Percentiles rank a stretch among this genome's conserved stretches.
Evolutionary conservation across 208 protist genomes (phyloP).

Genomic region (Crithidia fasciculata): DNA sequence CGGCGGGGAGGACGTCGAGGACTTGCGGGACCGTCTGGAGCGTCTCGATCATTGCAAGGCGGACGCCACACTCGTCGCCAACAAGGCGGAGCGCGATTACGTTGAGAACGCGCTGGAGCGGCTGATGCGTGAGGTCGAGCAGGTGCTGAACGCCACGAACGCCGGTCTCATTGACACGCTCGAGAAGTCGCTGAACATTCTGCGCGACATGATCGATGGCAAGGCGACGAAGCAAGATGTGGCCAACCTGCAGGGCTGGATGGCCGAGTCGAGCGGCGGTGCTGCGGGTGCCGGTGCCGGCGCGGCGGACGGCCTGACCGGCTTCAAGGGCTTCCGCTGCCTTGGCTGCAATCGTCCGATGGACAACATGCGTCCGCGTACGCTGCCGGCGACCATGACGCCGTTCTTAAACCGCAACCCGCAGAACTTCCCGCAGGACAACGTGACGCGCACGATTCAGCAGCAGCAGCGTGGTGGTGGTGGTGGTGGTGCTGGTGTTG

Average conservation of each 20-base stretch:
- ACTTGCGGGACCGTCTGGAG: conserved; percentile 67
- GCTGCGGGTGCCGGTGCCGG: conserved; percentile 10
- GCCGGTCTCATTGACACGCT: conserved; percentile 91
- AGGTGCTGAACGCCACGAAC: conserved; percentile 92
- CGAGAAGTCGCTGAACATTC: conserved; percentile 89
- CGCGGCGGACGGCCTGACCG: conserved; percentile 75
- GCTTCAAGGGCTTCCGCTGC: conserved; percentile 90
- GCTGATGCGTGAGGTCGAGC: conserved; percentile 92
- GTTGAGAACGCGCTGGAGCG: conserved; percentile 92
- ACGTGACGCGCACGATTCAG: conserved; percentile 70
- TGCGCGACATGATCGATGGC: conserved; percentile 92
- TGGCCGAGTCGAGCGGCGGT: conserved; percentile 48
- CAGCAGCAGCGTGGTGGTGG: conserved; percentile 48
- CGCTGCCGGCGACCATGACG: conserved; percentile 56
- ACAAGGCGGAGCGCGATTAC: conserved; percentile 93
- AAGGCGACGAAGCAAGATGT: conserved; percentile 89
- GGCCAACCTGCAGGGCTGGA: conserved; percentile 67
- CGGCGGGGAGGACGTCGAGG: conserved; percentile 51
- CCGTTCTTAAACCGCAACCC: conserved; percentile 82
- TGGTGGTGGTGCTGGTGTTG: background rate
- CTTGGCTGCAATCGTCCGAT: conserved; percentile 87
- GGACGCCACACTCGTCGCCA: conserved; percentile 85
- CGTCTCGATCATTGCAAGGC: conserved; percentile 88
- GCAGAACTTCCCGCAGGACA: conserved; percentile 74
- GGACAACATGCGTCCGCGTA: conserved; percentile 79